Evolutionary conservation across 305 asterid genomes (phyloP), one percentile per base, ranked within the genome.

Genomic region (Nicotiana rustica): DNA sequence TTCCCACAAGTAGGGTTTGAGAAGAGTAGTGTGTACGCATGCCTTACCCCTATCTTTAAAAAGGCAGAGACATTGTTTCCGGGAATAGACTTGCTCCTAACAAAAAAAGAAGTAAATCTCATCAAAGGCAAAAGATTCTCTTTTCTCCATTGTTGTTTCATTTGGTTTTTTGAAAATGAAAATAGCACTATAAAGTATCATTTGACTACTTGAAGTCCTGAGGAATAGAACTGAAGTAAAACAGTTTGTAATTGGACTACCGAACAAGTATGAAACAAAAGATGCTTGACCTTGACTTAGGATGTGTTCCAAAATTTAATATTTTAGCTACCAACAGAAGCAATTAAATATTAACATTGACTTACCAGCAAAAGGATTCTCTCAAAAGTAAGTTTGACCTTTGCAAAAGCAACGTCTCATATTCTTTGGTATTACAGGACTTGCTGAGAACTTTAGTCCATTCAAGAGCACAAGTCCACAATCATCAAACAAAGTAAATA

Each of bases 401-500:
- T 47, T 44, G 38, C 19, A 71, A 71, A 71, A 71, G 79, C 79
- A 25, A 71, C 29, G 6, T 31, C 1, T 29, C 15, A 75, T 75
- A 52, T 25, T 25, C 44, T 25, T 52, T 75, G 61, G 61, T 56
- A 56, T 56, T 56, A 38, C 15, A 47, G 36, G 79, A 21, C 38
- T 71, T 21, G 13, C 8, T 14, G 44, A 73, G 25, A 73, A 49
- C 44, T 21, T 49, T 7, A 18, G 79, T 75, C 55, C 31, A 29
- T 49, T 52, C 79, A 8, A 41, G 3, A 41, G 49, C 49, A 75
- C 44, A 75, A 35, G 21, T 6, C 41, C 62, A 73, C 41, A 49
- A 41, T 25, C 79, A 73, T 14, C 41, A 73, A 73, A 49, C 25
- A 49, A 13, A 73, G 61, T 14, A 52, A 75, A 29, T 64, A 75